Base-by-base conservation (phyloP, 345 rosid genomes). In the Rhizophora apiculata region DNA sequence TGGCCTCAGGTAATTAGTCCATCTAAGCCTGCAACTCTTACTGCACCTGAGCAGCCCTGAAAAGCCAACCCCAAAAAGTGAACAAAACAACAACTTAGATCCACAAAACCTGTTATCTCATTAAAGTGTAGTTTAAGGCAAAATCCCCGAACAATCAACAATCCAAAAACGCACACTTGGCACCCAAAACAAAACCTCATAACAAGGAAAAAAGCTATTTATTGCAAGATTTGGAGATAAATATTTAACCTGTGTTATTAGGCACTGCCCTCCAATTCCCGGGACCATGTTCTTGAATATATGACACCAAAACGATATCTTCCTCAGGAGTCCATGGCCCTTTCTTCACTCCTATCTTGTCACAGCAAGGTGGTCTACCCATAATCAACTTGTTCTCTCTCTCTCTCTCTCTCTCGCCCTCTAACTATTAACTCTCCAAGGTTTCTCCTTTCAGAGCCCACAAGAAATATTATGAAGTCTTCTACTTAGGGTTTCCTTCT, bases 261-360 rank as follows among this genome's bases (percentile, higher is more conserved):
- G 98, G 98, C 64, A 94, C 93, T 21, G 93, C 79, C 83, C 96
- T 87, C 98, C 98, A 94, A 64, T 89, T 91, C 18, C 96, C 98
- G 53, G 98, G 96, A 27, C 98, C 98, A 67, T 89, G 93, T 68
- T 89, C 90, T 78, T 91, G 98, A 70, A 94, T 88, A 60, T 87
- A 86, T 62, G 98, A 94, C 71, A 94, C 98, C 70, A 94, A 72
- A 63, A 85, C 82, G 79, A 94, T 94, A 74, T 94, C 98, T 82
- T 94, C 98, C 71, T 94, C 97, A 0, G 98, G 98, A 24, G 97
- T 94, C 98, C 98, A 94, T 36, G 97, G 98, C 29, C 97, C 98
- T 85, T 94, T 94, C 88, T 91, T 94, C 70, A 94, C 87, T 21
- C 86, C 92, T 18, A 77, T 70, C 84, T 87, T 91, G 51, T 90